These are phyloP conservation scores for Vicia faba DNA, from an alignment of 306 rosid genomes.

Conservation along the genomic window DNA sequence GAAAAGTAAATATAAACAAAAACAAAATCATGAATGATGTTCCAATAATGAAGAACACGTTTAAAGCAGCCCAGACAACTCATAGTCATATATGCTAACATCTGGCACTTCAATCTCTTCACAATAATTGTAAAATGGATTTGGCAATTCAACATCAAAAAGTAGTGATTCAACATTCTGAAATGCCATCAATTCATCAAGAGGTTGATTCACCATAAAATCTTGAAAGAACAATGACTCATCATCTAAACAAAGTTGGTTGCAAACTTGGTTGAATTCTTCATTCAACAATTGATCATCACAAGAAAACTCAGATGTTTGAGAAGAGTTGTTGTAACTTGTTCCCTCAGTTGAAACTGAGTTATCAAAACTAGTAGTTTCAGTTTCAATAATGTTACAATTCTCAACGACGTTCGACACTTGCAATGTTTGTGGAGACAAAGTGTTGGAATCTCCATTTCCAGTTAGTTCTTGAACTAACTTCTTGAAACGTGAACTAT, in stretches of 20 bases:
- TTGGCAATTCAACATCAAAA: constrained; percentile 39
- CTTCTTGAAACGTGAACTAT: constrained; percentile 50
- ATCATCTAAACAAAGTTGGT: constrained; percentile 40
- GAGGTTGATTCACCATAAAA: constrained; percentile 13
- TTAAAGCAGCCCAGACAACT: constrained; percentile 46
- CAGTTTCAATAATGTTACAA: constrained; percentile 1
- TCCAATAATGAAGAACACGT: background rate
- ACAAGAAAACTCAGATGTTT: constrained; percentile 35
- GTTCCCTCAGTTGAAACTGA: constrained; percentile 37
- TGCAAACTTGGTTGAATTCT: constrained; percentile 42
- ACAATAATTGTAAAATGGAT: constrained; percentile 32
- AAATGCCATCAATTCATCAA: constrained; percentile 26
- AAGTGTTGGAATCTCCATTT: constrained; percentile 32
- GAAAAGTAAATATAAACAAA: constrained; percentile 22
- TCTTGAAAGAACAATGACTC: constrained; percentile 30
- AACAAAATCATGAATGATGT: constrained; percentile 22
- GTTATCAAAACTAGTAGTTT: constrained; percentile 25
- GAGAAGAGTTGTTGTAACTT: constrained; percentile 5
- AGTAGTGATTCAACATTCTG: constrained; percentile 47
- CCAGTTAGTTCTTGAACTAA: constrained; percentile 60
- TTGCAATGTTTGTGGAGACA: constrained; percentile 34
- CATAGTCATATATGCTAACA: constrained; percentile 52
- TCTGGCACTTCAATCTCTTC: constrained; percentile 43
- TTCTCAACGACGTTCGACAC: constrained; percentile 13
- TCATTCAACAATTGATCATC: constrained; percentile 32